Evolutionary conservation across 1,284 basidiomycete species (phyloP).

Genomic region (Xanthoconium separans): DNA sequence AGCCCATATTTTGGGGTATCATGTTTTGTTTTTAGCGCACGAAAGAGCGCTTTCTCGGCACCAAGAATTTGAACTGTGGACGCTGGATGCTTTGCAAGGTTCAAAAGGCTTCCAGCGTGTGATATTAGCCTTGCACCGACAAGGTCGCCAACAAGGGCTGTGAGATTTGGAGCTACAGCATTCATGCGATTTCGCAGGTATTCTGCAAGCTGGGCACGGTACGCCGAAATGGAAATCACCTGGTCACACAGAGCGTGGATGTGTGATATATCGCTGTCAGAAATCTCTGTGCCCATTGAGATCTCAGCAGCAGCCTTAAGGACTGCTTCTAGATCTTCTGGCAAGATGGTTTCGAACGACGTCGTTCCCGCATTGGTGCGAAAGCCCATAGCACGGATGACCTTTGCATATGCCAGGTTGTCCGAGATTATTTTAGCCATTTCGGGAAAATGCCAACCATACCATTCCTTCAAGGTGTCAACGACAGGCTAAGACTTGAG

Average conservation of each 20-base stretch:
- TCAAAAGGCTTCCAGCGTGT: conserved; percentile 94
- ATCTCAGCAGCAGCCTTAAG: conserved; percentile 93
- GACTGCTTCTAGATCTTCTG: conserved; percentile 91
- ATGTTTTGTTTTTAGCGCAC: conserved; percentile 98
- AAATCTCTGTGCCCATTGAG: conserved; percentile 99
- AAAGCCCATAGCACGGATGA: conserved; percentile 89
- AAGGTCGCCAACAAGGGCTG: conserved; percentile 93
- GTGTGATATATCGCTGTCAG: conserved; percentile 92
- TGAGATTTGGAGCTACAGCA: conserved; percentile 96
- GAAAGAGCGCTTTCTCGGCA: conserved; percentile 97
- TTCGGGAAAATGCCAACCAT: conserved; percentile 99
- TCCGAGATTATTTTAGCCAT: conserved; percentile 98
- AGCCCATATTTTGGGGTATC: conserved; percentile 98
- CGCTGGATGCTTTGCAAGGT: conserved; percentile 94
- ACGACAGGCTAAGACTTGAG: background rate
- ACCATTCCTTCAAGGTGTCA: conserved; percentile 82
- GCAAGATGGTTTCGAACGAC: conserved; percentile 87
- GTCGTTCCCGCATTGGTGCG: conserved; percentile 90
- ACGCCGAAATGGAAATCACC: conserved; percentile 93
- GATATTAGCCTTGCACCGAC: conserved; percentile 96
- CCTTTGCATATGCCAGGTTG: conserved; percentile 95
- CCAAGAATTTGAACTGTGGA: conserved; percentile 98
- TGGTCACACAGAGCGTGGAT: conserved; percentile 96
- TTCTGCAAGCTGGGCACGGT: conserved; percentile 90
- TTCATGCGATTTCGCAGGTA: conserved; percentile 98